Conservation (phyloP, 345 rosid species). For the Bruguiera gymnorhiza region DNA sequence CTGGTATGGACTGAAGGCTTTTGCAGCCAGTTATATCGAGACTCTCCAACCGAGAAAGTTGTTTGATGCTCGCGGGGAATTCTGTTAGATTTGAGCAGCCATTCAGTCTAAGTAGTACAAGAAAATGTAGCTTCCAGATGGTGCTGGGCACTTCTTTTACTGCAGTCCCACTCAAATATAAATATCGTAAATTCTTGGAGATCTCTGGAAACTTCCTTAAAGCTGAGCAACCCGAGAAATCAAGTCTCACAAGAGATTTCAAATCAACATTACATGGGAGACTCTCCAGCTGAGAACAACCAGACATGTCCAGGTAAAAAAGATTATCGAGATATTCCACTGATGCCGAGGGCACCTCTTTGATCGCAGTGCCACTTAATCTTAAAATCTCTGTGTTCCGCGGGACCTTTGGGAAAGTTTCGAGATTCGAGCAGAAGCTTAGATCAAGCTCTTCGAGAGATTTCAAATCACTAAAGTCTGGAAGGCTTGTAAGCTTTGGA, state of each 20-base stretch:
- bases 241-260: slow-evolving; percentile 19
- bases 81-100: background rate
- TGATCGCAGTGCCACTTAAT: slow-evolving; percentile 24
- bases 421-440: slow-evolving; percentile 25
- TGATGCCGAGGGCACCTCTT: slow-evolving; percentile 24
- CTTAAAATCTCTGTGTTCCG: slow-evolving; percentile 23
- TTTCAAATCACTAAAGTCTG: slow-evolving; percentile 25
- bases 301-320: slow-evolving; percentile 3
- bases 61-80: too few relatives aligned
- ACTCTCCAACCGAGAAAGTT: background rate
- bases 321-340: slow-evolving; percentile 18
- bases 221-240: slow-evolving; percentile 17
- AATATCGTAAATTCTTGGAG: background rate
- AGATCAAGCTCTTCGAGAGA: slow-evolving; percentile 21
- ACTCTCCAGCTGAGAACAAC: slow-evolving; percentile 28
- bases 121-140: too few relatives aligned
- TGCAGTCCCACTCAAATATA: background rate
- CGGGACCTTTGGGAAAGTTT: slow-evolving; percentile 25
- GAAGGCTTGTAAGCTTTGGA: slow-evolving; percentile 24
- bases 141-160: background rate
- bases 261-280: slow-evolving; percentile 21
- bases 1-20: background rate
- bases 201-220: background rate
- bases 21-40: background rate
- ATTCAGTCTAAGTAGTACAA: background rate